phyloP scores from a whole-genome alignment of 2,329 filamentous ascomycete species.

The Elsinoe batatas region DNA sequence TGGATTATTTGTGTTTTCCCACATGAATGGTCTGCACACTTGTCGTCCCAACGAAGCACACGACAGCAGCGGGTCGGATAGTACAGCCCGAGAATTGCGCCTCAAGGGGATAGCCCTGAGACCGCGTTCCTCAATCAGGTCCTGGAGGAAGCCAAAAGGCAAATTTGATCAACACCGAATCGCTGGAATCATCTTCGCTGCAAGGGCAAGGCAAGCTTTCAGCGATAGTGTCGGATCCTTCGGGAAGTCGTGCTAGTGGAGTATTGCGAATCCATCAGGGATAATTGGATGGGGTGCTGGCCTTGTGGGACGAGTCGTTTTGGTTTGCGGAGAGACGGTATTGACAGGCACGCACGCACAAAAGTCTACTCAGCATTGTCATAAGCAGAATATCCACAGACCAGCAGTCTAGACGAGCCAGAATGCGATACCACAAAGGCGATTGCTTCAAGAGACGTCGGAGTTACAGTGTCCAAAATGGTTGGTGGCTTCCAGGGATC shows the following conservation, averaged over 20 bases:
- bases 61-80: constrained; percentile 1
- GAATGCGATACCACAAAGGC: neutral
- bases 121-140: neutral
- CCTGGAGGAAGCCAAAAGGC: neutral
- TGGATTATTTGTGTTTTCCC: too few relatives aligned
- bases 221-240: constrained; percentile 4
- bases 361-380: neutral
- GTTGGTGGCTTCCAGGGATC: neutral
- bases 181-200: constrained; percentile 2
- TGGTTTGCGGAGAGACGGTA: neutral
- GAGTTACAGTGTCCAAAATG: neutral
- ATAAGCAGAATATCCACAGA: neutral
- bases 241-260: neutral
- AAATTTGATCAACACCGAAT: neutral
- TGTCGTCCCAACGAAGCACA: neutral
- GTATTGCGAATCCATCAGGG: neutral
- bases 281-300: neutral
- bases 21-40: too few relatives aligned
- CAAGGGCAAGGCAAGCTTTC: constrained; percentile 5
- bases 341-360: neutral
- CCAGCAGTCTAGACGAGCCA: neutral
- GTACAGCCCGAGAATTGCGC: neutral
- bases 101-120: neutral
- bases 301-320: neutral
- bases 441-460: neutral